Evolutionary conservation across 495 filamentous ascomycete species (phyloP).

Genomic region (Sphaerosporella brunnea): DNA sequence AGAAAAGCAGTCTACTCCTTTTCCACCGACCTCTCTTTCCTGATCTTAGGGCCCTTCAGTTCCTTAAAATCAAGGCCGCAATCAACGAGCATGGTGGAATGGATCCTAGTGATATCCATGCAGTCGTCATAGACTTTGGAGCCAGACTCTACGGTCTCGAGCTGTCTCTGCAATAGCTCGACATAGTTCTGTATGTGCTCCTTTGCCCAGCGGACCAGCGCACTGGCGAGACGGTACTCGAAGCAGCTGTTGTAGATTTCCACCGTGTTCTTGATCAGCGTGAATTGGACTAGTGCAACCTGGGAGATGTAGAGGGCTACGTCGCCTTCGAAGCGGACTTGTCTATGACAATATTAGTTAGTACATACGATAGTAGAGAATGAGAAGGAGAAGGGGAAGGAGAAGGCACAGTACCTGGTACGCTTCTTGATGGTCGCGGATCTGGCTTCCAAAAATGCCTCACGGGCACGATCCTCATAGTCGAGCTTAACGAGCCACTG

Average conservation of each 20-base stretch:
- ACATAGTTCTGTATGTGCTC: constrained; percentile 84
- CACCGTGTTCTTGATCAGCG: constrained; percentile 77
- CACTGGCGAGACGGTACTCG: constrained; percentile 65
- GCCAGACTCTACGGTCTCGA: constrained; percentile 57
- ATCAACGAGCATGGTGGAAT: constrained; percentile 61
- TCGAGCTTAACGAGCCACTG: constrained; percentile 69
- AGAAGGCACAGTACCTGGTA: constrained; percentile 42
- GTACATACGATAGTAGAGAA: neutral
- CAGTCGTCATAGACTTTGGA: constrained; percentile 63
- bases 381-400: neutral
- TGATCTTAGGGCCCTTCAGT: constrained; percentile 30
- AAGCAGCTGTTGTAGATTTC: constrained; percentile 79
- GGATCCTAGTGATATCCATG: constrained; percentile 60
- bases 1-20: too few species aligned
- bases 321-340: constrained; percentile 86
- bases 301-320: constrained; percentile 84
- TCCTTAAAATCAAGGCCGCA: constrained; percentile 82
- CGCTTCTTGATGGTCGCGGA: constrained; percentile 58
- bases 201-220: constrained; percentile 91
- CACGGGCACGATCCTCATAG: constrained; percentile 73
- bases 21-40: neutral
- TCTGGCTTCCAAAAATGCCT: constrained; percentile 67
- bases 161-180: constrained; percentile 55
- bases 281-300: constrained; percentile 93
- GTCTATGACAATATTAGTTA: constrained; percentile 34